Evolutionary conservation across 371 early-diverging fungal genomes (phyloP).

Genomic region (Mucor saturninus): DNA sequence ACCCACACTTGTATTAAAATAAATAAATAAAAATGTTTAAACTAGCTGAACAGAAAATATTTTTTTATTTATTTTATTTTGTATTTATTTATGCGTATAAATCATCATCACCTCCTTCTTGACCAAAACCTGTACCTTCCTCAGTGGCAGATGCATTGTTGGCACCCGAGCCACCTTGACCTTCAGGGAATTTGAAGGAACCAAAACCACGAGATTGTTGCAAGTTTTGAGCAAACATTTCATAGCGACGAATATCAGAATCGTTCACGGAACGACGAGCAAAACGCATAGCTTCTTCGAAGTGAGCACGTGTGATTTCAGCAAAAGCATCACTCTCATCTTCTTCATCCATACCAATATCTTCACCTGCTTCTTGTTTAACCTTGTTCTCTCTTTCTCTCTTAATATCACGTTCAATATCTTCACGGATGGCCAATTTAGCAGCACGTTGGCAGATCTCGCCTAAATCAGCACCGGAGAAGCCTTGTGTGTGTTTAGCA

Average conservation of each 20-base stretch:
- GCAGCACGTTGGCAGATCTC: slow-evolving; percentile 99
- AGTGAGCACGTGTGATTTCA: slow-evolving; percentile 92
- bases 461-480: slow-evolving; percentile 99
- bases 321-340: slow-evolving; percentile 81
- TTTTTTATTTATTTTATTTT: background rate
- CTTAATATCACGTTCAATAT: slow-evolving; percentile 91
- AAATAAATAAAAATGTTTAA: too few relatives aligned
- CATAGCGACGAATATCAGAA: slow-evolving; percentile 97
- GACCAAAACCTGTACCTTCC: slow-evolving; percentile 44
- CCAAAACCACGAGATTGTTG: slow-evolving; percentile 93
- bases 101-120: slow-evolving; percentile 60
- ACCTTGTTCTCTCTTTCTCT: slow-evolving; percentile 76
- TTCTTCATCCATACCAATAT: slow-evolving; percentile 79
- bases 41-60: too few relatives aligned
- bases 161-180: slow-evolving; percentile 45
- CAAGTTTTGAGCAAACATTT: slow-evolving; percentile 98
- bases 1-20: too few relatives aligned
- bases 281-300: slow-evolving; percentile 97
- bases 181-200: slow-evolving; percentile 91
- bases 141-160: slow-evolving; percentile 33
- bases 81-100: slow-evolving; percentile 52
- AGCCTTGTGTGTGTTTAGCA: slow-evolving; percentile 93
- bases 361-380: slow-evolving; percentile 64
- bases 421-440: slow-evolving; percentile 98
- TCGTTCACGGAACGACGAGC: slow-evolving; percentile 97